phyloP scores from a whole-genome alignment of 2,329 filamentous ascomycete genomes.

The Colletotrichum camelliae region DNA sequence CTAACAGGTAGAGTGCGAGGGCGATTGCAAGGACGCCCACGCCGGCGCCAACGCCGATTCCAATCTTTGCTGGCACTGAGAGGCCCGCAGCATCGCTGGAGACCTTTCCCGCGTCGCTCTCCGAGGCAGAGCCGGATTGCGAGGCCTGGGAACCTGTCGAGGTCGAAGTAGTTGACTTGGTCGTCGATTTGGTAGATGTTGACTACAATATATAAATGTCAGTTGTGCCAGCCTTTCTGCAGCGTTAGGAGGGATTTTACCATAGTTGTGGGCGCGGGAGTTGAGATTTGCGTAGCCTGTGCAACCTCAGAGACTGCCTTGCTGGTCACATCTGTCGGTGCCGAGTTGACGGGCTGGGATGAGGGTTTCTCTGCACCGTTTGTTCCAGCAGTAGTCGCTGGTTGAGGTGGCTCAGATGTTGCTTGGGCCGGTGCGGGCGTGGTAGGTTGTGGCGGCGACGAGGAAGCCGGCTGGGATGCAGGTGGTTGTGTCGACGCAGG shows the following conservation, averaged over 20 bases:
- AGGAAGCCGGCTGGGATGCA: background rate
- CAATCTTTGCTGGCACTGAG: slow-evolving; percentile 50
- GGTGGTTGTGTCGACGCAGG: background rate
- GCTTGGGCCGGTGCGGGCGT: background rate
- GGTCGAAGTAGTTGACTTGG: slow-evolving; percentile 13
- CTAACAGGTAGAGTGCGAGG: slow-evolving; percentile 43
- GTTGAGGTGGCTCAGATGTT: background rate
- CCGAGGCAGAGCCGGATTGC: background rate
- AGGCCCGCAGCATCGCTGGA: slow-evolving; percentile 32
- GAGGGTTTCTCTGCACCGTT: background rate
- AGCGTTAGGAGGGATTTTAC: background rate
- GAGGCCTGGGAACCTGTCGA: slow-evolving; percentile 8
- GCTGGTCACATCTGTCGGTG: background rate
- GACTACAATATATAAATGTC: background rate
- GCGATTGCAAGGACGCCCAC: slow-evolving; percentile 45
- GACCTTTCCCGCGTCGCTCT: background rate
- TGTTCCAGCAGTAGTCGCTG: background rate
- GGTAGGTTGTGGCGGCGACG: background rate
- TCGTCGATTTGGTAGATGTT: slow-evolving; percentile 1
- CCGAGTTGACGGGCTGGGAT: background rate
- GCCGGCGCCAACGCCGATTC: slow-evolving; percentile 53
- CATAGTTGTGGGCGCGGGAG: slow-evolving; percentile 7
- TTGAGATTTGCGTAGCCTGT: slow-evolving; percentile 20
- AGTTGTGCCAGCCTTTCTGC: background rate
- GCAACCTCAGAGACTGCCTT: background rate